Percentiles rank a stretch among this genome's conserved stretches.
These are phyloP conservation scores for Hibiscus syriacus DNA, from an alignment of 345 rosid genomes.

Conservation along the genomic window DNA sequence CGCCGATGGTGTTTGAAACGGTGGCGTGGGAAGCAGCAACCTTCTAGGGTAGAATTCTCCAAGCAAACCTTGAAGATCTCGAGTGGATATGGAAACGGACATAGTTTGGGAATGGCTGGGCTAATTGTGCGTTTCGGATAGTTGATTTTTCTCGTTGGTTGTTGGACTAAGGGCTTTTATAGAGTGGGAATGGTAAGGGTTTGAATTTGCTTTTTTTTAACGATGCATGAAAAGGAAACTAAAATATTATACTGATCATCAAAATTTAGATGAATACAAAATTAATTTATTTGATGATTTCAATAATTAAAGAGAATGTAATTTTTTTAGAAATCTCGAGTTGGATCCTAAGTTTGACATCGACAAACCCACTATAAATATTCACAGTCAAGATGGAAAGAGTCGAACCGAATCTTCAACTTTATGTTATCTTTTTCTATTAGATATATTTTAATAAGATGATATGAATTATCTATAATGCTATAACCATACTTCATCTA, in stretches of 20 bases:
- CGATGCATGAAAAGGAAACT: background rate
- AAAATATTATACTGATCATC: background rate
- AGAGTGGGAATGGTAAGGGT: conserved; percentile 16
- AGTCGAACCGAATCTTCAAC: no score
- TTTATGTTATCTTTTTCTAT: no score
- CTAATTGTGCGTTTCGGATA: background rate
- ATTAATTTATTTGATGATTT: no score
- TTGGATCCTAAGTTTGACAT: no score
- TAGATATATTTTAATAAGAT: no score
- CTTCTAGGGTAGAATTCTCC: conserved; percentile 43
- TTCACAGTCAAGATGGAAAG: no score
- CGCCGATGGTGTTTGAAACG: conserved; percentile 13
- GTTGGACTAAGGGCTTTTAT: conserved; percentile 21
- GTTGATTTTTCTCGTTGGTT: conserved; percentile 12
- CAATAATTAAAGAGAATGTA: no score
- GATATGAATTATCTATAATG: no score
- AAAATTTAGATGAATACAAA: no score
- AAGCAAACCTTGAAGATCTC: conserved; percentile 19
- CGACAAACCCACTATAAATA: no score
- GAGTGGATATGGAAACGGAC: conserved; percentile 25
- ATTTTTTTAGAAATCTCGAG: no score
- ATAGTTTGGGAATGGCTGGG: conserved; percentile 5
- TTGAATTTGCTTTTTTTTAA: conserved; percentile 3
- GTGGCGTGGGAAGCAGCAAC: conserved; percentile 26
- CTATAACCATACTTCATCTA: no score